A percentile compares a stretch with the other conserved stretches of the same genome.
Conservation (phyloP, 805 yeast species). For the Starmerella bacillaris region DNA sequence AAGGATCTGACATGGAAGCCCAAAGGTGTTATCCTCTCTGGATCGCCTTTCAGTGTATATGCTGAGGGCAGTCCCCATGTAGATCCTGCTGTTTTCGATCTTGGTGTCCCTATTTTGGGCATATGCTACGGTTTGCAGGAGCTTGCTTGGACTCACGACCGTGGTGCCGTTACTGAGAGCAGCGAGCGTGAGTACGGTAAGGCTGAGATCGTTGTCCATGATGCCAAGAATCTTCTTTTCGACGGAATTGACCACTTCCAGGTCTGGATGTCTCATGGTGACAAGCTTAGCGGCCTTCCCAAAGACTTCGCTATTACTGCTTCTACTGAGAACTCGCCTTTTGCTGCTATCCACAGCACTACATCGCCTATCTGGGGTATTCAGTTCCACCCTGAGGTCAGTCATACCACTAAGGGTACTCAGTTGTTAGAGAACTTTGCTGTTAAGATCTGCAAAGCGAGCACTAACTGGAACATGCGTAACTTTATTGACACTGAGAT, state of each 20-base stretch:
- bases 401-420: constrained; percentile 88
- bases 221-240: constrained; percentile 51
- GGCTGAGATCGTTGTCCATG: constrained; percentile 66
- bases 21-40: constrained; percentile 86
- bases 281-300: constrained; percentile 81
- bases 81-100: constrained; percentile 78
- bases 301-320: constrained; percentile 78
- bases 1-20: constrained; percentile 85
- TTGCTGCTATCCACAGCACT: constrained; percentile 73
- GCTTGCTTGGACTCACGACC: constrained; percentile 81
- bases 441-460: constrained; percentile 67
- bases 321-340: constrained; percentile 85
- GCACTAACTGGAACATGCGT: constrained; percentile 92
- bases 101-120: constrained; percentile 86
- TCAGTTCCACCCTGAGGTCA: constrained; percentile 98
- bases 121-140: constrained; percentile 99
- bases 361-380: constrained; percentile 69
- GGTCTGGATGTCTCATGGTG: constrained; percentile 99
- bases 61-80: constrained; percentile 94
- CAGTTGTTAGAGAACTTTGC: constrained; percentile 80
- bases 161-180: constrained; percentile 76
- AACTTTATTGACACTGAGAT: constrained; percentile 95
- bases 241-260: constrained; percentile 81
- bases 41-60: constrained; percentile 96
- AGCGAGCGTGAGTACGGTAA: constrained; percentile 98